Conservation (phyloP, 1,284 basidiomycete species). For the Retiboletus flavoniger region DNA sequence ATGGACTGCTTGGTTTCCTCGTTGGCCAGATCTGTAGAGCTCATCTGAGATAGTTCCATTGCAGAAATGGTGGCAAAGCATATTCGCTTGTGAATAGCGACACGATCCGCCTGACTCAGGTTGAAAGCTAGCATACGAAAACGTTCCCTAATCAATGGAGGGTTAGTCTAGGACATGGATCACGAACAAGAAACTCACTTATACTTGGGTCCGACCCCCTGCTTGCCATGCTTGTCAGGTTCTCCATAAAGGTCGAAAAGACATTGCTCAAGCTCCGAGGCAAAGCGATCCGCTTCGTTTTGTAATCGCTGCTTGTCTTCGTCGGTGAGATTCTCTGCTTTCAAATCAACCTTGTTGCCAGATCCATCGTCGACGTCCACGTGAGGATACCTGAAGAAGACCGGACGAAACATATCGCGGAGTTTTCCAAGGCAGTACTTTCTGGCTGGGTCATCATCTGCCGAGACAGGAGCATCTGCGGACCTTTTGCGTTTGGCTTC, state of each 20-base stretch:
- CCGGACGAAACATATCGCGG: conserved; percentile 62
- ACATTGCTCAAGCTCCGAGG: conserved; percentile 65
- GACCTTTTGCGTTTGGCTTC: conserved; percentile 49
- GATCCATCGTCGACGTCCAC: conserved; percentile 25
- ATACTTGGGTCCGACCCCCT: conserved; percentile 69
- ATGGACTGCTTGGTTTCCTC: conserved; percentile 80
- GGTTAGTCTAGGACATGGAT: conserved; percentile 6
- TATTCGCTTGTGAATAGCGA: conserved; percentile 72
- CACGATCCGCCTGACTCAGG: conserved; percentile 71
- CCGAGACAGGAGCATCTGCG: conserved; percentile 32
- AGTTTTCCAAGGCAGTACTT: conserved; percentile 76
- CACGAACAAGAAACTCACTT: conserved; percentile 54
- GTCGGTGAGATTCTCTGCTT: conserved; percentile 46
- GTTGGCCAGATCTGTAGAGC: conserved; percentile 80
- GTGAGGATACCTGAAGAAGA: conserved; percentile 68
- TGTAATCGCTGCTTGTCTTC: conserved; percentile 57
- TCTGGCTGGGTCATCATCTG: conserved; percentile 65
- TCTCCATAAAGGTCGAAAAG: conserved; percentile 73
- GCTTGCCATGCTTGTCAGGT: conserved; percentile 70
- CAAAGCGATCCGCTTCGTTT: conserved; percentile 56
- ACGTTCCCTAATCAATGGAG: conserved; percentile 57
- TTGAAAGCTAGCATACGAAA: conserved; percentile 84
- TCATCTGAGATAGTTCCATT: conserved; percentile 74
- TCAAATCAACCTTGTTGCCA: conserved; percentile 37
- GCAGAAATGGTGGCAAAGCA: conserved; percentile 62